Conservation (phyloP, 2,329 filamentous ascomycete genomes). For the Trichoderma atrobrunneum region DNA sequence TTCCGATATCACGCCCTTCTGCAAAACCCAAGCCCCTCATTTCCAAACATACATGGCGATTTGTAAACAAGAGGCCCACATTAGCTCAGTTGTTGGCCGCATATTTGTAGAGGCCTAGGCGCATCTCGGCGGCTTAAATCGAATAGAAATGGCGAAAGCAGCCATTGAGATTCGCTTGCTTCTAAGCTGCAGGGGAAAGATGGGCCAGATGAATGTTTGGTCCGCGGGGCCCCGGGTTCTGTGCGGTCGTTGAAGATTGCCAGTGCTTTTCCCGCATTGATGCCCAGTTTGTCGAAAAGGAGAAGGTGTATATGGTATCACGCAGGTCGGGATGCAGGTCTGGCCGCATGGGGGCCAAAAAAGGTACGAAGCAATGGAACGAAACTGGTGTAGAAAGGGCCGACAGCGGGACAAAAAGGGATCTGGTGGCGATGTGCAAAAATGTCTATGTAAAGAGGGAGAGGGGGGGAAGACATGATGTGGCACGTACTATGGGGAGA, state of each 20-base stretch:
- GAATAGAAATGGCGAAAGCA: background rate
- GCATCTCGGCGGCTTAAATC: background rate
- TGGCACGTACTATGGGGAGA: slow-evolving; percentile 1
- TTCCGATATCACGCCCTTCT: background rate
- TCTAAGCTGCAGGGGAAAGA: background rate
- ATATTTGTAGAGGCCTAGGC: background rate
- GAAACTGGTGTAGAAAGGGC: background rate
- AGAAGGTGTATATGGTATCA: slow-evolving; percentile 10
- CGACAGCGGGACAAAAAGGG: background rate
- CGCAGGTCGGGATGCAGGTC: background rate
- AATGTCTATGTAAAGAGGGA: background rate
- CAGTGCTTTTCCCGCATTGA: background rate
- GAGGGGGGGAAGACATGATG: background rate
- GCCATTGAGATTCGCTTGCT: background rate
- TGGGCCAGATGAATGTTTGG: background rate
- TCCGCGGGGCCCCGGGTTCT: slow-evolving; percentile 4
- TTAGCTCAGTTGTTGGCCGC: background rate
- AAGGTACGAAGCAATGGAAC: background rate
- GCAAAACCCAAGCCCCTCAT: background rate
- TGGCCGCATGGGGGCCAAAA: background rate
- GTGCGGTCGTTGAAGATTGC: background rate
- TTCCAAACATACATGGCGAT: background rate
- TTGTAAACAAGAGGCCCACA: background rate
- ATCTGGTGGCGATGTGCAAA: background rate
- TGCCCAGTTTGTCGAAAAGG: slow-evolving; percentile 7